Percentiles rank a stretch among this genome's conserved stretches.
phyloP scores from a whole-genome alignment of 495 filamentous ascomycete species.

The Trichoderma gamsii region DNA sequence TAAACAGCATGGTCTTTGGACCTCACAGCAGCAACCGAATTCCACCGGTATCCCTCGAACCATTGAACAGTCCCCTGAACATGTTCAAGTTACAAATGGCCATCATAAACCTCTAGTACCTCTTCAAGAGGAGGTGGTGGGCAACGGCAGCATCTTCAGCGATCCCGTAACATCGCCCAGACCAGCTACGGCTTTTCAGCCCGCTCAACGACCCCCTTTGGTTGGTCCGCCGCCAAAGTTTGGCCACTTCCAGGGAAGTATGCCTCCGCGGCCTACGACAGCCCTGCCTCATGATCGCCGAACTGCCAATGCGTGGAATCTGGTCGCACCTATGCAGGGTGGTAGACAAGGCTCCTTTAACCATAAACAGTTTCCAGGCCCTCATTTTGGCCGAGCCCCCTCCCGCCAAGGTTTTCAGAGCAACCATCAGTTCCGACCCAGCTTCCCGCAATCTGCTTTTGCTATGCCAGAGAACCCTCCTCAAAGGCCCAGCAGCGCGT shows the following conservation, averaged over 20 bases:
- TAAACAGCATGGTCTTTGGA: not conserved
- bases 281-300: not conserved
- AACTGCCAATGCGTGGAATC: not conserved
- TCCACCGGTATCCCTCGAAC: not conserved
- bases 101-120: not conserved
- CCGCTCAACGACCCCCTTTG: not conserved
- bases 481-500: conserved; percentile 2
- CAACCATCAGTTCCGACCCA: not conserved
- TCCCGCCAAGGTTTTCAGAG: conserved; percentile 8
- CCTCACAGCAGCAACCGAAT: not conserved
- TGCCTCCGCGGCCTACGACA: not conserved
- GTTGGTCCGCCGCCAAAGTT: not conserved
- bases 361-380: not conserved
- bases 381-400: conserved; percentile 2
- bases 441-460: not conserved
- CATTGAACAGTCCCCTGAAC: not conserved
- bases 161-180: not conserved
- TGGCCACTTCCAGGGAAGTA: not conserved
- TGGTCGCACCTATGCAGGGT: not conserved
- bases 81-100: not conserved
- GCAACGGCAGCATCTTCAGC: conserved; percentile 3
- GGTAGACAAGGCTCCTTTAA: not conserved
- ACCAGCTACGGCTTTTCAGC: not conserved
- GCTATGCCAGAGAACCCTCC: conserved; percentile 13
- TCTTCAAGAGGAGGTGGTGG: not conserved